phyloP scores from a whole-genome alignment of 2,329 filamentous ascomycete genomes.

The Elsinoe necatrix region DNA sequence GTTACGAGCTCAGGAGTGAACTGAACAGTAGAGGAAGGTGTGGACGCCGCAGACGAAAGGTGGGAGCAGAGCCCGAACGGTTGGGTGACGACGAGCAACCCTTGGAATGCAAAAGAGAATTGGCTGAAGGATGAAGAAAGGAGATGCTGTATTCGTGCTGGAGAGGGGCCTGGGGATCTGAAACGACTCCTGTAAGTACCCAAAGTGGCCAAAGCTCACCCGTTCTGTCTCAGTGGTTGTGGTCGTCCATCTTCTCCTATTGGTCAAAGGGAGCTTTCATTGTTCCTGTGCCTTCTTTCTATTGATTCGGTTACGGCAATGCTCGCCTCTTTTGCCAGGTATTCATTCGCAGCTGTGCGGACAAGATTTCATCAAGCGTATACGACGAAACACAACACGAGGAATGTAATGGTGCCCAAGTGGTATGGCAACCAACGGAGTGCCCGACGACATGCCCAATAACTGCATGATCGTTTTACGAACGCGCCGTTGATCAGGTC shows the following conservation, averaged over 20 bases:
- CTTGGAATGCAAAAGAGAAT: slow-evolving; percentile 10
- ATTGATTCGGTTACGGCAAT: slow-evolving; percentile 7
- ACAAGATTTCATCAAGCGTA: background rate
- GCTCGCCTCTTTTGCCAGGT: background rate
- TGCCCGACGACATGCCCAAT: background rate
- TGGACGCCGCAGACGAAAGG: background rate
- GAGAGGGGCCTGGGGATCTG: slow-evolving; percentile 1
- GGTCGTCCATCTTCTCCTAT: background rate
- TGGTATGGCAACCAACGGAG: slow-evolving; percentile 10
- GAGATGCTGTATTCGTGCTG: background rate
- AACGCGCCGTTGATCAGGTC: slow-evolving; percentile 1
- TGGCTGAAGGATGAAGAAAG: slow-evolving; percentile 2
- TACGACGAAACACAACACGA: background rate
- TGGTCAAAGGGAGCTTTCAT: background rate
- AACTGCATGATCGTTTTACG: slow-evolving; percentile 2
- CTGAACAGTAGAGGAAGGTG: background rate
- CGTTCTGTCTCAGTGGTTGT: slow-evolving; percentile 4
- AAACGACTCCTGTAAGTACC: background rate
- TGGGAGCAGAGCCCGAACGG: slow-evolving; percentile 2
- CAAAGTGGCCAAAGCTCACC: slow-evolving; percentile 1
- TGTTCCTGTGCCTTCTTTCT: background rate
- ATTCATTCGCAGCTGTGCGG: background rate
- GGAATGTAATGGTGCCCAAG: background rate
- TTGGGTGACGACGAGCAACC: slow-evolving; percentile 1
- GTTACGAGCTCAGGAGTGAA: background rate